Evolutionary conservation across 140 eudicot species (phyloP).

Genomic region (Stevia rebaudiana): DNA sequence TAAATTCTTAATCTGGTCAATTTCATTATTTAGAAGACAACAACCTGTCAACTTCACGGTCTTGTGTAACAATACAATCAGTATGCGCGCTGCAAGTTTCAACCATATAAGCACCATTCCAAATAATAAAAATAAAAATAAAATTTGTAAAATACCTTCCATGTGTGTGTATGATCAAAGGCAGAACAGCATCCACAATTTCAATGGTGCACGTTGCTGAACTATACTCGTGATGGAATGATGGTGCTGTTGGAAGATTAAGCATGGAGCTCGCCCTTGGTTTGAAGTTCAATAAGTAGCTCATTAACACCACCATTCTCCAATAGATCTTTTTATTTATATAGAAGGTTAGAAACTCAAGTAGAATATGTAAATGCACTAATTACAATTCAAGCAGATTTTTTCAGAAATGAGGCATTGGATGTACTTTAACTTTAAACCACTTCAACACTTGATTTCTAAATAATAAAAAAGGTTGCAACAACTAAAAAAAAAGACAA

Average conservation of each 20-base stretch:
- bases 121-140: too few species aligned
- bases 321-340: conserved; percentile 74
- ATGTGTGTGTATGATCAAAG: conserved; percentile 86
- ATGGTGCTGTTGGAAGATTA: conserved; percentile 65
- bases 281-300: conserved; percentile 71
- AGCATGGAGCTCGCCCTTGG: conserved; percentile 62
- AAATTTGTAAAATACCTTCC: too few species aligned
- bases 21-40: conserved; percentile 9
- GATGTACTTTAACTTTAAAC: too few species aligned
- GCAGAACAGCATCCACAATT: conserved; percentile 95
- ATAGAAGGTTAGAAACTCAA: too few species aligned
- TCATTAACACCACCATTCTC: conserved; percentile 55
- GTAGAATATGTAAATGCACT: too few species aligned
- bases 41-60: conserved; percentile 87
- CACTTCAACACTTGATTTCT: too few species aligned
- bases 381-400: too few species aligned
- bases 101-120: background rate
- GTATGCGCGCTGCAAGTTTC: conserved; percentile 72
- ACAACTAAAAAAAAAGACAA: too few species aligned
- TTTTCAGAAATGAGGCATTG: too few species aligned
- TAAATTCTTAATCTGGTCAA: background rate
- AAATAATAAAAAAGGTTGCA: too few species aligned
- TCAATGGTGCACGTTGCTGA: conserved; percentile 88
- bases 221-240: conserved; percentile 82
- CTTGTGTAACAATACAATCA: conserved; percentile 79